These are phyloP conservation scores for Moesziomyces aphidis DNA, from an alignment of 1,284 basidiomycete species.

Conservation along the genomic window DNA sequence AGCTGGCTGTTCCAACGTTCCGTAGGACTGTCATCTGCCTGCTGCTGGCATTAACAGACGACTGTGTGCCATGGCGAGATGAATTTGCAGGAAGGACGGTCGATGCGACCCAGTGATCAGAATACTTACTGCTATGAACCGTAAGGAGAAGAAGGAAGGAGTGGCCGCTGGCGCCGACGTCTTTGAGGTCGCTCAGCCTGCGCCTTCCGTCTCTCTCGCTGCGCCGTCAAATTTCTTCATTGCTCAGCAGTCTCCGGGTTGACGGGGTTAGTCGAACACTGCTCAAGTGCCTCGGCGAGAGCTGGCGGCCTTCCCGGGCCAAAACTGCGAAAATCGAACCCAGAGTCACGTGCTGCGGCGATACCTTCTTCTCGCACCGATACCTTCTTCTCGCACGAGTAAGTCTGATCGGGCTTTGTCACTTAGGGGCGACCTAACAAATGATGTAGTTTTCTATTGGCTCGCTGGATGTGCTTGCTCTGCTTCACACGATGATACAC, in stretches of 20 bases:
- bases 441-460: no score
- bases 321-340: conserved; percentile 24
- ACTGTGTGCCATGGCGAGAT: not conserved
- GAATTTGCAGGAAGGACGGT: not conserved
- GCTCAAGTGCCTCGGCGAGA: not conserved
- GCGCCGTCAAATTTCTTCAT: conserved; percentile 33
- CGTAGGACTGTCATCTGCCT: not conserved
- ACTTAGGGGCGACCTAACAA: not conserved
- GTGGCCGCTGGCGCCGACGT: conserved; percentile 6
- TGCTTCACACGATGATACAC: no score
- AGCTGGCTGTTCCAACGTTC: conserved; percentile 3
- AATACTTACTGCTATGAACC: conserved; percentile 53
- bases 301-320: not conserved
- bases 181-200: conserved; percentile 5
- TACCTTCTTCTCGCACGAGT: conserved; percentile 18
- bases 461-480: no score
- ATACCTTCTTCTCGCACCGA: conserved; percentile 16
- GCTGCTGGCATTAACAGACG: not conserved
- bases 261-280: conserved; percentile 1
- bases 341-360: conserved; percentile 23
- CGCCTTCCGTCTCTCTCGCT: not conserved
- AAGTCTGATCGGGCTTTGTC: not conserved
- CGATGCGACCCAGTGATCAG: conserved; percentile 8
- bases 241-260: conserved; percentile 1
- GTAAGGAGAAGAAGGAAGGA: conserved; percentile 36